These are phyloP conservation scores for Dendrocalamus latiflorus DNA, from an alignment of 202 grass and related monocot genomes.

Conservation along the genomic window DNA sequence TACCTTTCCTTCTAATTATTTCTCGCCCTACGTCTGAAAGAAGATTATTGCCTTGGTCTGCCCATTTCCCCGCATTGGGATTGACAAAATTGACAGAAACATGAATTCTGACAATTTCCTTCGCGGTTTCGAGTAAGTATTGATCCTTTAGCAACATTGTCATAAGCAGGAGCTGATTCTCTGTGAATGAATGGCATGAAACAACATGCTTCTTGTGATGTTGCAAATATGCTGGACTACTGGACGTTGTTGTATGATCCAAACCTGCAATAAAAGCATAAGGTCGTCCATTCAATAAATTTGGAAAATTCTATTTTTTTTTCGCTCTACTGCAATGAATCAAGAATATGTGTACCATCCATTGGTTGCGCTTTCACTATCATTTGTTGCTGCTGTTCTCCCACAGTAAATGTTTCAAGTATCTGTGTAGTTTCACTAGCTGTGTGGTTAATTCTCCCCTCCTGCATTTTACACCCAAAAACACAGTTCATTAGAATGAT, in stretches of 20 bases:
- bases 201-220: not conserved
- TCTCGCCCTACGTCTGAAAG: slow-evolving; percentile 59
- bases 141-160: slow-evolving; percentile 50
- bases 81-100: slow-evolving; percentile 17
- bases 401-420: slow-evolving; percentile 3
- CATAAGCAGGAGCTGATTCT: slow-evolving; percentile 47
- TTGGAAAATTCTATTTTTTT: not conserved
- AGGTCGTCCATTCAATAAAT: not conserved
- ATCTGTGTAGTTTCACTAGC: slow-evolving; percentile 12
- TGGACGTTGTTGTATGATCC: not conserved
- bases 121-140: slow-evolving; percentile 54
- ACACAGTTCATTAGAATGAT: not conserved
- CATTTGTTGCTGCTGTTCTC: slow-evolving; percentile 28
- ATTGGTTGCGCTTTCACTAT: slow-evolving; percentile 11
- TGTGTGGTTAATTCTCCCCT: not conserved
- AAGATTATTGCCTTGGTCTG: slow-evolving; percentile 41
- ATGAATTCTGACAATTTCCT: slow-evolving; percentile 37
- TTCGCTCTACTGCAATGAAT: not conserved
- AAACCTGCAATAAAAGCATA: slow-evolving; percentile 33
- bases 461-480: slow-evolving; percentile 35
- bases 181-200: no score
- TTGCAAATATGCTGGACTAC: not conserved
- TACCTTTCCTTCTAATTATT: slow-evolving; percentile 63
- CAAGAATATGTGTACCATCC: slow-evolving; percentile 33
- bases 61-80: slow-evolving; percentile 12